Conservation (phyloP, 176 grass and related monocot species). For the Carex myosuroides region DNA sequence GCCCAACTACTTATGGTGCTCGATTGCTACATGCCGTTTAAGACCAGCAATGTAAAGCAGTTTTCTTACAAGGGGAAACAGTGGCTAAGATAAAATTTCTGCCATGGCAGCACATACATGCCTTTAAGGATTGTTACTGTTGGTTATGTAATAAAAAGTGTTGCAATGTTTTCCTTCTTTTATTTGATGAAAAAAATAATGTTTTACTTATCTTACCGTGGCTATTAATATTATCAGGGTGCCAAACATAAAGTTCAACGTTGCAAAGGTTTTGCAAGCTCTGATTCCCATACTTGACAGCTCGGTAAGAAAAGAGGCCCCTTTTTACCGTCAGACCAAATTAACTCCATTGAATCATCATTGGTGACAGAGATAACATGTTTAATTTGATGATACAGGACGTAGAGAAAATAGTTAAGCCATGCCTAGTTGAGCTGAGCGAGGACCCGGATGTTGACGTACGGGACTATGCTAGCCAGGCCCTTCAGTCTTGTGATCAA, state of each 20-base stretch:
- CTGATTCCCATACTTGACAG: conserved; percentile 69
- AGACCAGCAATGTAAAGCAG: not conserved
- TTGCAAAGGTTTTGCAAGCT: conserved; percentile 76
- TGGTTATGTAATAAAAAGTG: not conserved
- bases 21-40: not conserved
- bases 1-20: not conserved
- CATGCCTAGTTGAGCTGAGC: conserved; percentile 83
- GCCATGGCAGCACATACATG: not conserved
- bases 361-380: conserved; percentile 14
- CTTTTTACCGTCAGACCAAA: not conserved
- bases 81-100: not conserved
- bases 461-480: conserved; percentile 68
- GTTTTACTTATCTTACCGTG: not conserved
- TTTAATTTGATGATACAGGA: conserved; percentile 40
- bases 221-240: conserved; percentile 39
- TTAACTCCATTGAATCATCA: not conserved
- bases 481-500: conserved; percentile 76
- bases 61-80: not conserved
- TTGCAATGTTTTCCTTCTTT: not conserved
- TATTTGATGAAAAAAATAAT: not conserved
- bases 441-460: conserved; percentile 98
- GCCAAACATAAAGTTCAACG: conserved; percentile 95
- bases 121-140: not conserved
- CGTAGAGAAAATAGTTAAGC: conserved; percentile 60
- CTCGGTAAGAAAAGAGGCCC: conserved; percentile 36